Percentiles rank a stretch among this genome's conserved stretches.
phyloP scores from a whole-genome alignment of 108 stramenopile species.

The Nitzschia palea region DNA sequence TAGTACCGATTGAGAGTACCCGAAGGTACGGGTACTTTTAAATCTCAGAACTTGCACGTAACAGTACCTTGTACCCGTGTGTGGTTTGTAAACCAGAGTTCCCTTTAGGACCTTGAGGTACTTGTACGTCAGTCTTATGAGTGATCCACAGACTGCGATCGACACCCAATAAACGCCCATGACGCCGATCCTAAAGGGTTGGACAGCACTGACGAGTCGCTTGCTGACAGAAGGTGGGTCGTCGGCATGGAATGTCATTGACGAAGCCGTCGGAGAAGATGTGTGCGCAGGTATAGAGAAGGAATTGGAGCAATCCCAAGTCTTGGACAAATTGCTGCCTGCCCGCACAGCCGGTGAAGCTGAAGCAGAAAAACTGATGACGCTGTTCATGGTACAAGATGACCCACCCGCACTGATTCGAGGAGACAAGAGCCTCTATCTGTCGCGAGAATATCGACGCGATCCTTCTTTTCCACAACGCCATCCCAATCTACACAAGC shows the following conservation, averaged over 20 bases:
- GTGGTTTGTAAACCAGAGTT: too few relatives aligned
- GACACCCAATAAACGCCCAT: too few relatives aligned
- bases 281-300: constrained; percentile 14
- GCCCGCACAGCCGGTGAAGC: constrained; percentile 33
- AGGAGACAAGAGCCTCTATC: constrained; percentile 50
- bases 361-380: constrained; percentile 29
- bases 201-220: constrained; percentile 16
- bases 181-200: constrained; percentile 8
- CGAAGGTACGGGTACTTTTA: too few relatives aligned
- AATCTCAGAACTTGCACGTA: too few relatives aligned
- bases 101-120: too few relatives aligned
- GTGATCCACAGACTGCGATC: too few relatives aligned
- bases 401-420: constrained; percentile 15
- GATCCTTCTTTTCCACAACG: constrained; percentile 22
- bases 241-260: constrained; percentile 47
- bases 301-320: constrained; percentile 20
- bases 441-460: constrained; percentile 39
- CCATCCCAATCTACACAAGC: constrained; percentile 39
- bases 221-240: constrained; percentile 6
- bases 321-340: constrained; percentile 29
- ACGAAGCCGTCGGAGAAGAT: constrained; percentile 35
- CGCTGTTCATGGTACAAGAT: neutral
- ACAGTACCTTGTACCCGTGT: too few relatives aligned
- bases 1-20: too few relatives aligned
- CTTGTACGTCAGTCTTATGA: too few relatives aligned